Evolutionary conservation across 2,329 filamentous ascomycete species (phyloP).

Genomic region (Aspergillus niger): DNA sequence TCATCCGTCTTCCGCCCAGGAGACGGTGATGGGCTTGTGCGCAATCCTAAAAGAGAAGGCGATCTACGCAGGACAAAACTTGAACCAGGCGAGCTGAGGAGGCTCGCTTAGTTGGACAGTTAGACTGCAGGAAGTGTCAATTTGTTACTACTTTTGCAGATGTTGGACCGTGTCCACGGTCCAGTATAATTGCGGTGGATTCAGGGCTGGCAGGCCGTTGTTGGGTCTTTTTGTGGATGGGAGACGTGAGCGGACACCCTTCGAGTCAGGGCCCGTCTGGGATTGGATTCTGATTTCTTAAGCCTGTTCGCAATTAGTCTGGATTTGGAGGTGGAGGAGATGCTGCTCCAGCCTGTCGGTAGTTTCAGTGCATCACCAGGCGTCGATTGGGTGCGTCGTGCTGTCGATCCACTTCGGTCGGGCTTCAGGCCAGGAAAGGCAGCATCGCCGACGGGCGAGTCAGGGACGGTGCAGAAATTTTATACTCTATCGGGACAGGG

Average conservation of each 20-base stretch:
- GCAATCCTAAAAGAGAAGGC: not conserved
- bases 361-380: not conserved
- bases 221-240: not conserved
- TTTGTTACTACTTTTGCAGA: not conserved
- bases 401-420: not conserved
- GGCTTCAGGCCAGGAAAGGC: not conserved
- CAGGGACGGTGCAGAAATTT: slow-evolving; percentile 1
- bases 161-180: not conserved
- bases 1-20: not conserved
- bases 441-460: not conserved
- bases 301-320: not conserved
- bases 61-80: not conserved
- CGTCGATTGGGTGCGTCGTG: not conserved
- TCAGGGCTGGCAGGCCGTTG: not conserved
- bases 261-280: not conserved
- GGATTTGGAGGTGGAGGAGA: not conserved
- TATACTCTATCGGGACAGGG: not conserved
- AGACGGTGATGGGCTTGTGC: not conserved
- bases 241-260: not conserved
- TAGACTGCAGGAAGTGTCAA: not conserved
- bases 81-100: not conserved
- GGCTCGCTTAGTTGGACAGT: not conserved
- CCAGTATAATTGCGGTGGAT: not conserved
- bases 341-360: not conserved
- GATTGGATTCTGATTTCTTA: not conserved